Conservation (phyloP, 108 stramenopile species). For the Stephanodiscus minutulus region DNA sequence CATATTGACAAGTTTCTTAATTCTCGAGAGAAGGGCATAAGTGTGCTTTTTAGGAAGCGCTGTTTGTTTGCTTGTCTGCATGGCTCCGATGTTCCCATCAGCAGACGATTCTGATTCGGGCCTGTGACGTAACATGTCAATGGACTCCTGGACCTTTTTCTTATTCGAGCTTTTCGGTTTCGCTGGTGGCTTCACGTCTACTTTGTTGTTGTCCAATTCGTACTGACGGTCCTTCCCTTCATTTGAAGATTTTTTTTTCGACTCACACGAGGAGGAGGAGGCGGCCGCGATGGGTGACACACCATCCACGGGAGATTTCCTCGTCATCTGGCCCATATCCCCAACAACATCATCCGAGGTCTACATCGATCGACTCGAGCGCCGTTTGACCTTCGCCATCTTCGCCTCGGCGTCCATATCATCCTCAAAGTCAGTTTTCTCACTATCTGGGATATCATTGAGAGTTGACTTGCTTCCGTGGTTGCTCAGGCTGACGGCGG, state of each 20-base stretch:
- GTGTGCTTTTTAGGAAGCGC: constrained; percentile 64
- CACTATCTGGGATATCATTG: constrained; percentile 32
- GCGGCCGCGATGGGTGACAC: no score
- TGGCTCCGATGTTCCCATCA: constrained; percentile 22
- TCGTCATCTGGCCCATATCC: no score
- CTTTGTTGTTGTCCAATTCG: constrained; percentile 26
- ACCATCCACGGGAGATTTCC: no score
- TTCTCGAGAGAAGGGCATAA: constrained; percentile 46
- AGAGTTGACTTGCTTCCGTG: constrained; percentile 13
- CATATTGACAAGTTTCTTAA: constrained; percentile 70
- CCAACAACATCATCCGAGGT: no score
- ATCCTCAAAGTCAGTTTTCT: constrained; percentile 42
- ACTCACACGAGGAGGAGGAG: no score
- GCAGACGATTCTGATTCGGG: constrained; percentile 7
- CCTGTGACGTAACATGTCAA: background rate
- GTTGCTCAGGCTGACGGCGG: background rate
- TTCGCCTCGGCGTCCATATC: no score
- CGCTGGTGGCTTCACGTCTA: constrained; percentile 13
- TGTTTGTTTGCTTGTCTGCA: constrained; percentile 19
- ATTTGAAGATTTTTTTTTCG: constrained; percentile 38
- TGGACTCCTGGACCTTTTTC: constrained; percentile 12
- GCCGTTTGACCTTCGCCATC: no score
- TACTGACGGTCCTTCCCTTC: constrained; percentile 28
- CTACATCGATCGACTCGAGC: no score
- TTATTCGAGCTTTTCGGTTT: background rate